Conservation (phyloP, 208 protist species). For the Strigomonas culicis region DNA sequence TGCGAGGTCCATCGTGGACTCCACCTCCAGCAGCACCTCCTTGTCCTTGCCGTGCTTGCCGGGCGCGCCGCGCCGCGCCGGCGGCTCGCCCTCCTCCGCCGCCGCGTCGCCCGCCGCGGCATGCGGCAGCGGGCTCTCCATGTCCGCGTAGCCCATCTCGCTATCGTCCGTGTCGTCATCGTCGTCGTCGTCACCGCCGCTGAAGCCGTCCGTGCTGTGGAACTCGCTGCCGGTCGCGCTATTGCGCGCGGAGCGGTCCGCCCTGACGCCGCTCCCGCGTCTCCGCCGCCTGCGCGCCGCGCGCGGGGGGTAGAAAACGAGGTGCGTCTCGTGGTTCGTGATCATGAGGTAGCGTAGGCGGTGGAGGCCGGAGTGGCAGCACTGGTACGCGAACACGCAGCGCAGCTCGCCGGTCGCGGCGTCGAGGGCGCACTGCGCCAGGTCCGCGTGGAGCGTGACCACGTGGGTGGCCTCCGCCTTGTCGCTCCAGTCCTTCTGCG, state of each 20-base stretch:
- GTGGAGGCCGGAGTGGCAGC: slow-evolving; percentile 69
- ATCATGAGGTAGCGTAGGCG: slow-evolving; percentile 46
- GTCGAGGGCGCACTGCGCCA: slow-evolving; percentile 25
- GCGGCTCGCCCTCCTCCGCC: no score
- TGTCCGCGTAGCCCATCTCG: background rate
- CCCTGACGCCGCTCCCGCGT: background rate
- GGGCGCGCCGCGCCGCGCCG: background rate
- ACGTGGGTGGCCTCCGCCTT: slow-evolving; percentile 56
- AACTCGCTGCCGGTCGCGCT: background rate
- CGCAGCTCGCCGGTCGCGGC: slow-evolving; percentile 22
- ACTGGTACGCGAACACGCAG: slow-evolving; percentile 32
- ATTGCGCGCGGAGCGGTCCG: background rate
- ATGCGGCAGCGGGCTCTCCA: background rate
- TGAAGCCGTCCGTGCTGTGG: background rate
- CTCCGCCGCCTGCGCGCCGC: background rate
- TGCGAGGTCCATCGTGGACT: slow-evolving; percentile 11
- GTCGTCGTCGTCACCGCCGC: background rate
- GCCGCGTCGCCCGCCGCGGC: no score
- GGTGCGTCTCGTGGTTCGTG: slow-evolving; percentile 32
- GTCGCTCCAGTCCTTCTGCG: slow-evolving; percentile 67
- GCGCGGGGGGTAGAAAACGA: slow-evolving; percentile 28
- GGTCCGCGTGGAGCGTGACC: slow-evolving; percentile 26
- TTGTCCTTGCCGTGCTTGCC: background rate
- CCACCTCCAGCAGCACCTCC: background rate
- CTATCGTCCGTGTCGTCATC: no score